Percentiles rank a stretch among this genome's conserved stretches.
These are phyloP conservation scores for Pseudogymnoascus sp. DNA, from an alignment of 2,329 filamentous ascomycete species.

Conservation along the genomic window DNA sequence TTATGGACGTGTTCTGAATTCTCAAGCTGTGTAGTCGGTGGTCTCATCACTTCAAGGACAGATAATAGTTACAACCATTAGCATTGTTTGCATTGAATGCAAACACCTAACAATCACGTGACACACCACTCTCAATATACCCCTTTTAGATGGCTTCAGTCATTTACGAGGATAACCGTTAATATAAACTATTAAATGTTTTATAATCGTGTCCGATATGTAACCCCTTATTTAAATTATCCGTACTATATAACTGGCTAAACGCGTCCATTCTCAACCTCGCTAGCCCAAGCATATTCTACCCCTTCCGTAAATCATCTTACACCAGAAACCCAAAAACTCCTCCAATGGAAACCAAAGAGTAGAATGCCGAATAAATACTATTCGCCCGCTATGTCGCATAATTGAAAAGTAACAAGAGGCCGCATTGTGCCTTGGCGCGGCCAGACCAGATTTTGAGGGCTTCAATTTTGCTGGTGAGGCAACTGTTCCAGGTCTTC, in stretches of 20 bases:
- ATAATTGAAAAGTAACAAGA: not conserved
- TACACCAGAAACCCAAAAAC: not conserved
- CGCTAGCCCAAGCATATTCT: not conserved
- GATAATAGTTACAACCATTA: slow-evolving; percentile 1
- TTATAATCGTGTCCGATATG: not conserved
- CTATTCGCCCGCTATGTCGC: slow-evolving; percentile 6
- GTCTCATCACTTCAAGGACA: slow-evolving; percentile 4
- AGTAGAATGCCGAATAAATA: not conserved
- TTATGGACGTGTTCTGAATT: not conserved
- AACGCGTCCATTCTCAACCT: not conserved
- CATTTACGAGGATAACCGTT: not conserved
- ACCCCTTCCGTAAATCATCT: not conserved
- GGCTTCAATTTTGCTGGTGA: not conserved
- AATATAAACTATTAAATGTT: not conserved
- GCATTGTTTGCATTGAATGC: not conserved
- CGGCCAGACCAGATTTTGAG: not conserved
- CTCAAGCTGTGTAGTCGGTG: not conserved
- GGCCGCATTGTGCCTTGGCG: not conserved
- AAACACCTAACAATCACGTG: not conserved
- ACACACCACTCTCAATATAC: not conserved
- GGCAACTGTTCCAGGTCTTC: not conserved
- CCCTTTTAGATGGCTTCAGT: not conserved
- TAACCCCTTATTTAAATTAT: not conserved
- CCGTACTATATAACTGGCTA: not conserved
- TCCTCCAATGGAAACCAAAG: not conserved